Conservation (phyloP, 306 rosid species). For the Geum urbanum region DNA sequence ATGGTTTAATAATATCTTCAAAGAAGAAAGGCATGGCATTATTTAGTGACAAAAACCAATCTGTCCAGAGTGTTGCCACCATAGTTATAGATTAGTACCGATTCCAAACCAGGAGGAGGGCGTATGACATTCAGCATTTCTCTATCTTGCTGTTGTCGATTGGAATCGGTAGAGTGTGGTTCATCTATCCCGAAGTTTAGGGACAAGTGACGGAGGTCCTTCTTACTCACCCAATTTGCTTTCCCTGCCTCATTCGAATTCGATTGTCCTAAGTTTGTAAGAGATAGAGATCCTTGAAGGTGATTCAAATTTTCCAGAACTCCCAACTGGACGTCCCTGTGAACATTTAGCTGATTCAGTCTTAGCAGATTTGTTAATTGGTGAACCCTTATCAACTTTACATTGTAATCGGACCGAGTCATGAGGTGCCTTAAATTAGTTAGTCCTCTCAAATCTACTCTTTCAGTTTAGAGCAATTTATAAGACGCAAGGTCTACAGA, state of each 20-base stretch:
- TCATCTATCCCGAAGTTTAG: too few species aligned
- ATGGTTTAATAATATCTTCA: too few species aligned
- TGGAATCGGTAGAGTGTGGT: too few species aligned
- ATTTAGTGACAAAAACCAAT: too few species aligned
- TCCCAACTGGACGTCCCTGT: background rate
- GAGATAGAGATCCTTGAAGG: background rate
- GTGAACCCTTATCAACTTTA: background rate
- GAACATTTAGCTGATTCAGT: background rate
- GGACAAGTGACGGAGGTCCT: background rate
- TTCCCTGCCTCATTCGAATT: background rate
- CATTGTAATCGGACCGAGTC: fast-evolving
- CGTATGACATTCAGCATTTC: too few species aligned
- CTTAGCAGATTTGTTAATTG: background rate
- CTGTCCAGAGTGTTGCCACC: too few species aligned
- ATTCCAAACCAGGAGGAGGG: too few species aligned
- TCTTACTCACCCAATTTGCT: background rate
- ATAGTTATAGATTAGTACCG: too few species aligned
- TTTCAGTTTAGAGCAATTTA: fast-evolving
- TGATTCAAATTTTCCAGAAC: background rate
- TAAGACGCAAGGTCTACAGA: background rate
- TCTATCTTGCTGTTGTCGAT: too few species aligned
- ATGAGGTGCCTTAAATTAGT: background rate
- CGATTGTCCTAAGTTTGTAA: fast-evolving
- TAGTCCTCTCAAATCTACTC: background rate
- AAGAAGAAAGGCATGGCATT: too few species aligned